Conservation (phyloP, 1,284 basidiomycete species). For the Microbotryum lychnidis-dioicae region DNA sequence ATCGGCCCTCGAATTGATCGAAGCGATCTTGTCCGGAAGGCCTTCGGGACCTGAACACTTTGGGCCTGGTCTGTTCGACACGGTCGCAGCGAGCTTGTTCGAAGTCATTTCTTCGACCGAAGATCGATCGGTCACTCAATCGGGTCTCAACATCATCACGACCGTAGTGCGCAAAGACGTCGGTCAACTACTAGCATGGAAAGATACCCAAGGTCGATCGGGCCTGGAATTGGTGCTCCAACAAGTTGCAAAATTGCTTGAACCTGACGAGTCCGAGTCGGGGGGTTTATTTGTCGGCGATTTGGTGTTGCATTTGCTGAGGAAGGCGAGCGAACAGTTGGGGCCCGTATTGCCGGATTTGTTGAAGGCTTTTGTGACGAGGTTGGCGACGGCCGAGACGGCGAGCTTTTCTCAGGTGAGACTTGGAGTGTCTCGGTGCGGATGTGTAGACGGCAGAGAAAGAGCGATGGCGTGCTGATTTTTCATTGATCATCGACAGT, state of each 20-base stretch:
- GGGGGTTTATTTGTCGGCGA: conserved; percentile 89
- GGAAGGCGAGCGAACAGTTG: conserved; percentile 66
- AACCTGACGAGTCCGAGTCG: conserved; percentile 56
- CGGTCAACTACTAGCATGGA: conserved; percentile 63
- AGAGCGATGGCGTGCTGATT: not conserved
- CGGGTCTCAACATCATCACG: conserved; percentile 73
- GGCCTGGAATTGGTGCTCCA: conserved; percentile 67
- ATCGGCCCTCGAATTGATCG: conserved; percentile 72
- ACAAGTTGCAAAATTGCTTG: conserved; percentile 66
- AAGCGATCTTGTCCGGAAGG: conserved; percentile 59
- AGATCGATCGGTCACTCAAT: conserved; percentile 76
- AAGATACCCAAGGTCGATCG: conserved; percentile 52
- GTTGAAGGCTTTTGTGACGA: conserved; percentile 67
- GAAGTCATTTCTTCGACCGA: conserved; percentile 57
- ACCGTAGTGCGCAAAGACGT: conserved; percentile 79
- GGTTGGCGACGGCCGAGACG: conserved; percentile 75
- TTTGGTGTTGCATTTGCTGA: conserved; percentile 81
- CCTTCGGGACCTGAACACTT: conserved; percentile 46
- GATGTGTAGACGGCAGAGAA: no score
- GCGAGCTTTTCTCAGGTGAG: conserved; percentile 76
- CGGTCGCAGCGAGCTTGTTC: conserved; percentile 67
- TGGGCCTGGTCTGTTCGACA: conserved; percentile 64
- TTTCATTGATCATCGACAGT: conserved; percentile 44
- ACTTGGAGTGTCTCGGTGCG: not conserved
- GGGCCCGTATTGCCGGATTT: conserved; percentile 76